Conservation (phyloP, 2,329 filamentous ascomycete species). For the Clarireedia homoeocarpa region DNA sequence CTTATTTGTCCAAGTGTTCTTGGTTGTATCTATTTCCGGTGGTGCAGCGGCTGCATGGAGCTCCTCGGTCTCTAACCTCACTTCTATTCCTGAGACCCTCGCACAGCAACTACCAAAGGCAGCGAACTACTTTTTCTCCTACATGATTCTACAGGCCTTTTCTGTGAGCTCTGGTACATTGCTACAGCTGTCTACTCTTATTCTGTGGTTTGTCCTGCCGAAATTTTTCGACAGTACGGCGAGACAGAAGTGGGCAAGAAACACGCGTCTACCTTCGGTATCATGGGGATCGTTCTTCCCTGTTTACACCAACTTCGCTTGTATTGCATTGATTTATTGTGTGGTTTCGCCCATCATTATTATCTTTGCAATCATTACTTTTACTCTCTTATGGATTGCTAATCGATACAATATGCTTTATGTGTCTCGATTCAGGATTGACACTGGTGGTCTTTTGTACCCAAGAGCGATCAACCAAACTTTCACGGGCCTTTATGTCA, state of each 20-base stretch:
- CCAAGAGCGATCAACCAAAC: slow-evolving; percentile 91
- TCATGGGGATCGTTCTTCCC: slow-evolving; percentile 94
- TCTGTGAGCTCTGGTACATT: slow-evolving; percentile 85
- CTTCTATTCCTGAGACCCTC: slow-evolving; percentile 61
- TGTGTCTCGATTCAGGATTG: slow-evolving; percentile 79
- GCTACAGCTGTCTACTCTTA: slow-evolving; percentile 70
- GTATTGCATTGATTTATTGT: slow-evolving; percentile 83
- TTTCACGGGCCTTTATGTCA: slow-evolving; percentile 89
- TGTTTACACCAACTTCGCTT: slow-evolving; percentile 92
- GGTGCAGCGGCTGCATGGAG: slow-evolving; percentile 59
- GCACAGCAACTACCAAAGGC: slow-evolving; percentile 76
- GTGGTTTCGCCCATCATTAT: slow-evolving; percentile 86
- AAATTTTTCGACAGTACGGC: slow-evolving; percentile 77
- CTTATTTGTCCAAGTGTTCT: slow-evolving; percentile 88
- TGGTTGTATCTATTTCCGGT: slow-evolving; percentile 81
- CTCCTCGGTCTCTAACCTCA: slow-evolving; percentile 41
- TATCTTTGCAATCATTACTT: slow-evolving; percentile 88
- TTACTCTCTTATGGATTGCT: slow-evolving; percentile 84
- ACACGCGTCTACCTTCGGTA: slow-evolving; percentile 69
- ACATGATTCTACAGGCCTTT: slow-evolving; percentile 91
- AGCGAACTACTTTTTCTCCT: slow-evolving; percentile 96
- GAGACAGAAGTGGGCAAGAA: slow-evolving; percentile 74
- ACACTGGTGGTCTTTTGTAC: slow-evolving; percentile 89
- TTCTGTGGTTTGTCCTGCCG: slow-evolving; percentile 75
- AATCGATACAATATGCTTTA: slow-evolving; percentile 97